Evolutionary conservation across 2,329 filamentous ascomycete genomes (phyloP), one percentile per base, ranked within the genome.

Genomic region (Phaeosphaeriaceae sp.): DNA sequence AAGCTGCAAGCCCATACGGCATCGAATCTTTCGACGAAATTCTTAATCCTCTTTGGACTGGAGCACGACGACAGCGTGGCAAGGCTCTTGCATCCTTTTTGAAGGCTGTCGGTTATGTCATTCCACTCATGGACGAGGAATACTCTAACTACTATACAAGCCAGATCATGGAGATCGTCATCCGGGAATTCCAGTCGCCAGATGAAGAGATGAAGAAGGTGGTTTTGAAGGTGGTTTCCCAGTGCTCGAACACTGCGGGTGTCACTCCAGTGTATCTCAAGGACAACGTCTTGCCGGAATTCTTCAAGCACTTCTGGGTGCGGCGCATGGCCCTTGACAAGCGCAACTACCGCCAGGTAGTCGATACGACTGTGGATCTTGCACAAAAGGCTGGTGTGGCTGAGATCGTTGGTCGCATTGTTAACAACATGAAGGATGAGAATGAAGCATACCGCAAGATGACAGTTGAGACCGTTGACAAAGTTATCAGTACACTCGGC

Each of bases 161-260:
- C 61, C 92, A 99, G 74, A 97, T 99, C 66, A 97, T 99, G 93
- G 94, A 97, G 74, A 97, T 97, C 66, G 79, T 99, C 12, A 84
- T 97, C 23, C 87, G 94, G 65, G 94, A 99, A 71, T 99, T 99
- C 68, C 89, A 92, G 6, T 97, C 93, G 0, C 94, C 94, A 0
- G 94, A 99, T 60, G 94, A 99, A 74, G 94, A 99, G 75, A 99
- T 99, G 94, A 99, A 97, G 78, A 99, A 99, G 79, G 94, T 99
- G 1, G 94, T 99, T 6, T 79, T 99, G 50, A 97, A 97, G 76
- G 94, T 99, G 21, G 87, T 99, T 13, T 97, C 92, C 15, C 94
- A 99, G 70, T 97, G 94, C 69, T 90, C 94, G 6, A 88, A 88
- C 61, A 97, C 93, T 2, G 89, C 96, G 68, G 94, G 94, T 76